Conservation (phyloP, 2,329 filamentous ascomycete genomes). For the Trichophyton schoenleinii region DNA sequence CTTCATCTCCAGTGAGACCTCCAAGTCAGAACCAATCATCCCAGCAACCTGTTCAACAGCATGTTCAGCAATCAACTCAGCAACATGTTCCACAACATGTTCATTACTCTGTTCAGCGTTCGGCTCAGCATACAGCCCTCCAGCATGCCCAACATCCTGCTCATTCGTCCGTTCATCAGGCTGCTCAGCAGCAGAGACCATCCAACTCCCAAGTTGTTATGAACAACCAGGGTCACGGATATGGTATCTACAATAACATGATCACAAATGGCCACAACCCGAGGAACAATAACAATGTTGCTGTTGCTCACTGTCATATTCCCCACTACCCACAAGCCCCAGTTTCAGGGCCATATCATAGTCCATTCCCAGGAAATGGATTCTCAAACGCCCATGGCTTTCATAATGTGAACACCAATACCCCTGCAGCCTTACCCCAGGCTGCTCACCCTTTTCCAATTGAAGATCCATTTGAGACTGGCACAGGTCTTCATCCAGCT, state of each 20-base stretch:
- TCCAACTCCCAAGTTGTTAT: background rate
- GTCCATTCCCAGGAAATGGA: background rate
- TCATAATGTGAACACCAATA: background rate
- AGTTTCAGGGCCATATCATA: background rate
- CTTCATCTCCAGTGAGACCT: constrained; percentile 5
- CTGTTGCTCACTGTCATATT: background rate
- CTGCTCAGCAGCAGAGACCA: background rate
- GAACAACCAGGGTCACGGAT: background rate
- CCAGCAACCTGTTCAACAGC: background rate
- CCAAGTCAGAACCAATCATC: background rate
- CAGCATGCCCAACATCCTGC: too few species aligned
- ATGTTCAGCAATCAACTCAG: background rate
- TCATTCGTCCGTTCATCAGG: background rate
- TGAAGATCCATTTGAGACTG: constrained; percentile 22
- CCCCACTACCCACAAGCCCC: background rate
- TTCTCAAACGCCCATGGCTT: background rate
- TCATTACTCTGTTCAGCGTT: background rate
- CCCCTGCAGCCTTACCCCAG: background rate
- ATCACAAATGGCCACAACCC: background rate
- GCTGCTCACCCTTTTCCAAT: background rate
- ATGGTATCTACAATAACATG: background rate
- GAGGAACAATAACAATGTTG: background rate
- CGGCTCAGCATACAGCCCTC: too few species aligned
- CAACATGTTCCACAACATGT: background rate
- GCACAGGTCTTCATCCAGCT: constrained; percentile 14